Evolutionary conservation across 805 yeast genomes (phyloP), one percentile per base, ranked within the genome.

Genomic region (Zygoascus biomembranicola): DNA sequence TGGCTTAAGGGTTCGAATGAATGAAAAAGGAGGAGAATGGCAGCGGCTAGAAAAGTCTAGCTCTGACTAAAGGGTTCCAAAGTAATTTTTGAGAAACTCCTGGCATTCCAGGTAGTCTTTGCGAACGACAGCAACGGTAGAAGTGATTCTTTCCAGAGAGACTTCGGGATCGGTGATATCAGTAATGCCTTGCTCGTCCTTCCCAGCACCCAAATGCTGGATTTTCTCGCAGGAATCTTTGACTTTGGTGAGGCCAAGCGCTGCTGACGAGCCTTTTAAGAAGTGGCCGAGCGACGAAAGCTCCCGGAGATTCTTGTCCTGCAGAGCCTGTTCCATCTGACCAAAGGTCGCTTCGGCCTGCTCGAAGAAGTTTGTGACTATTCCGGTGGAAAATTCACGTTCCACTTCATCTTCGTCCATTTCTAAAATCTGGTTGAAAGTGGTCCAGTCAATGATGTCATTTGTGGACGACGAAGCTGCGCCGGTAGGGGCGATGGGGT

Each of bases 231-330:
- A 94, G 61, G 90, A 85, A 64, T 81, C 79, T 54, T 90, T 90
- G 49, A 94, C 87, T 57, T 82, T 81, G 46, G 79, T 80, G 53
- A 94, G 75, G 1, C 99, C 99, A 55, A 94, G 73, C 0, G 97
- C 92, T 1, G 97, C 96, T 1, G 97, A 95, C 11, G 95, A 85
- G 47, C 99, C 99, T 67, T 94, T 94, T 53, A 94, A 75, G 65
- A 88, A 94, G 67, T 94, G 99, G 13, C 99, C 99, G 61, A 86
- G 72, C 13, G 82, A 75, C 19, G 90, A 84, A 53, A 94, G 71
- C 56, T 81, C 75, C 42, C 73, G 76, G 55, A 90, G 74, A 60
- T 73, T 69, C 28, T 57, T 58, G 20, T 63, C 64, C 6, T 54
- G 62, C 35, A 87, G 64, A n/a, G 80, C 77, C 8, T 70, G 70